Evolutionary conservation across 2,329 filamentous ascomycete species (phyloP).

Genomic region (Colletotrichum plurivorum): DNA sequence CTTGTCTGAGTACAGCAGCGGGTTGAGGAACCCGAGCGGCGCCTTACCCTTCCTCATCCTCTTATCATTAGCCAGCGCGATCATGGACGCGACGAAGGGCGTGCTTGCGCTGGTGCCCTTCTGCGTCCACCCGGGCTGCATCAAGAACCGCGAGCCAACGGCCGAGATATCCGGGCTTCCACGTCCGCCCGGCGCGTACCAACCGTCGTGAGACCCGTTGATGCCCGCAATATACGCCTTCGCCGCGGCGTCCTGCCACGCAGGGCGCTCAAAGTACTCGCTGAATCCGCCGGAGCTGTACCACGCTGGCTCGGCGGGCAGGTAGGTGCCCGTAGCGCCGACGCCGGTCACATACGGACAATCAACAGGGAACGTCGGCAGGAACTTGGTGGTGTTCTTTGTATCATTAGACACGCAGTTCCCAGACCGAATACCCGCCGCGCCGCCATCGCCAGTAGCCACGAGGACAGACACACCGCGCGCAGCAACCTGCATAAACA

Average conservation of each 20-base stretch:
- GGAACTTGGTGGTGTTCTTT: conserved; percentile 66
- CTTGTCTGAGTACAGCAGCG: conserved; percentile 52
- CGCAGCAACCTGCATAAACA: conserved; percentile 50
- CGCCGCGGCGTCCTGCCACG: conserved; percentile 57
- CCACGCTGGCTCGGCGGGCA: conserved; percentile 53
- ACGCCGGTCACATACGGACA: conserved; percentile 54
- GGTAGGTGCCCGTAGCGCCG: conserved; percentile 46
- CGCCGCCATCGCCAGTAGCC: conserved; percentile 48
- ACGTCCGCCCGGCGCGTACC: conserved; percentile 60
- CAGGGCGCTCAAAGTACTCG: conserved; percentile 58
- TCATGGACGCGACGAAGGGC: conserved; percentile 57
- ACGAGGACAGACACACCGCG: conserved; percentile 49
- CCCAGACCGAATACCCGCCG: conserved; percentile 17
- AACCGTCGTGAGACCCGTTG: conserved; percentile 57
- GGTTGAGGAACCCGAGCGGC: conserved; percentile 61
- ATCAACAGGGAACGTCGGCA: conserved; percentile 65
- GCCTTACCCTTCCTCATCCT: conserved; percentile 51
- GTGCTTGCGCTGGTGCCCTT: conserved; percentile 52
- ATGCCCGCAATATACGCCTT: conserved; percentile 55
- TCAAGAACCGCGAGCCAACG: conserved; percentile 67
- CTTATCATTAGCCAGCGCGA: conserved; percentile 60
- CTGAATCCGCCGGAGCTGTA: conserved; percentile 61
- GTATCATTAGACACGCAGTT: conserved; percentile 69
- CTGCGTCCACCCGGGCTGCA: conserved; percentile 46
- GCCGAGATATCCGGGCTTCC: conserved; percentile 61